Evolutionary conservation across 345 rosid genomes (phyloP), one percentile per base, ranked within the genome.

Genomic region (Eucalyptus albens): DNA sequence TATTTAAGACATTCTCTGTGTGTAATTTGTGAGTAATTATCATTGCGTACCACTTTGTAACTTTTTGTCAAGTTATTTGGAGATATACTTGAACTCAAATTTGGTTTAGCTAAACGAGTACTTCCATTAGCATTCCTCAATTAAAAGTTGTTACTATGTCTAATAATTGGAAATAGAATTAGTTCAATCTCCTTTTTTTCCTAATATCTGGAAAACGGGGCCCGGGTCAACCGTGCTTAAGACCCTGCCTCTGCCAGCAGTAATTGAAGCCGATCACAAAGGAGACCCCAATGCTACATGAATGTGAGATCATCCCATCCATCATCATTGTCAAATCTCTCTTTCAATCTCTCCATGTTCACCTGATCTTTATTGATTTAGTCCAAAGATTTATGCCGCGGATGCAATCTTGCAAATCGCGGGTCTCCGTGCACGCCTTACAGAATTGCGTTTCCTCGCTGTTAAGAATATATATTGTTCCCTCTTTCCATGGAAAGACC

Each of bases 401-500:
- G 26, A 72, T 37, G 45, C 82, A 19, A 37, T 19, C 82, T 17
- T 37, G 82, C 2, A 24, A 19, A 37, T 67, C 26, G 82, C 22
- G 45, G 15, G 82, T 37, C 82, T 72, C 45, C 45, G 82, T 2
- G 1, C 82, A 19, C 27, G 27, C 82, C 27, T 72, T 1, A 6
- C 82, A 55, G 88, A 55, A 67, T 86, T 90, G 17, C 82, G 60
- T 80, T 45, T 80, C 83, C 90, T 87, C 87, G 22, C 9, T 60
- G 69, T 40, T 5, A 31, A 86, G 94, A 91, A 91, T 91, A 91
- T 72, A 67, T 67, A 31, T 67, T 82, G 81, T 90, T 86, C 89
- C 80, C 47, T 88, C 87, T 89, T 72, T 86, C 24, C 19, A 29
- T 5, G 77, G 80, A 82, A 88, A 86, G 42, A 22, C 89, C 86